Conservation (phyloP, 179 eudicot genomes). For the Gypsophila paniculata region DNA sequence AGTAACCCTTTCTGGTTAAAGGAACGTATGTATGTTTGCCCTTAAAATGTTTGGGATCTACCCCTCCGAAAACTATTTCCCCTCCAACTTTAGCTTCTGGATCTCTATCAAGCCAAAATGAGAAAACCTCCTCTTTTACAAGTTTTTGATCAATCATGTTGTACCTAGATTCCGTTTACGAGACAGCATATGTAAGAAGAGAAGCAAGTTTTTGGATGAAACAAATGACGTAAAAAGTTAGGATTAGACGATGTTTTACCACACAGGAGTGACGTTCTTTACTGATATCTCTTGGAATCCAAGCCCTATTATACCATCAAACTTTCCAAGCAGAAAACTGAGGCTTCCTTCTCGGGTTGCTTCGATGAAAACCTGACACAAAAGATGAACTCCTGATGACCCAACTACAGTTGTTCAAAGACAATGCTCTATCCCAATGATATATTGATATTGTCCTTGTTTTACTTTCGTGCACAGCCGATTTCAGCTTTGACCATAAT, state of each 20-base stretch:
- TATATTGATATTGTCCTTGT: no score
- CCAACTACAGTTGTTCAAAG: conserved; percentile 6
- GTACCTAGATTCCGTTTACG: conserved; percentile 41
- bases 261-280: conserved; percentile 56
- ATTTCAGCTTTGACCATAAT: no score
- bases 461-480: no score
- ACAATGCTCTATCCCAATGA: neutral
- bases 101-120: conserved; percentile 76
- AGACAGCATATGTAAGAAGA: neutral
- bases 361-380: conserved; percentile 61
- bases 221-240: neutral
- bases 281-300: conserved; percentile 79
- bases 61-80: conserved; percentile 76
- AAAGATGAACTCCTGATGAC: neutral
- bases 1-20: conserved; percentile 67
- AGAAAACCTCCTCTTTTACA: conserved; percentile 55
- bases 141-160: conserved; percentile 71
- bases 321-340: conserved; percentile 49
- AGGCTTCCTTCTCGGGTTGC: conserved; percentile 59
- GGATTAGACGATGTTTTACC: conserved; percentile 39
- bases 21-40: conserved; percentile 77
- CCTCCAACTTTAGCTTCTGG: conserved; percentile 53
- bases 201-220: neutral
- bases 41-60: conserved; percentile 59
- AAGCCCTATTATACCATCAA: conserved; percentile 80